Percentiles rank a stretch among this genome's conserved stretches.
Evolutionary conservation across 805 yeast species (phyloP).

Genomic region (Wickerhamiella shivajii): DNA sequence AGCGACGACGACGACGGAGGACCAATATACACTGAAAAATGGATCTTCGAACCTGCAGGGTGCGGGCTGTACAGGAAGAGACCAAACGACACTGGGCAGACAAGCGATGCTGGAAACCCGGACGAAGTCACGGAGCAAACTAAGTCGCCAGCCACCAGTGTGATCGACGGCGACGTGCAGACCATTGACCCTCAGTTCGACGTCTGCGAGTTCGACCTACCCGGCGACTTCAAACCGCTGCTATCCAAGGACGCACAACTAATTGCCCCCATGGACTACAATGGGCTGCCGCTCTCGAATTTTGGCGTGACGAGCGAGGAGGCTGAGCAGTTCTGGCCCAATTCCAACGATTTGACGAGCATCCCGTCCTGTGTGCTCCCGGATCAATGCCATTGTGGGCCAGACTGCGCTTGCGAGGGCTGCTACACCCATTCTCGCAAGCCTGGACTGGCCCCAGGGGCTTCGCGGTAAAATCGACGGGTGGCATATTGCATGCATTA

Average conservation of each 20-base stretch:
- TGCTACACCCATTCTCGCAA: conserved; percentile 18
- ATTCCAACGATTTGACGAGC: conserved; percentile 18
- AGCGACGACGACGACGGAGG: conserved; percentile 13
- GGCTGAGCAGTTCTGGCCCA: conserved; percentile 18
- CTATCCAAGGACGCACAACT: conserved; percentile 15
- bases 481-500: too few relatives aligned
- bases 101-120: not conserved
- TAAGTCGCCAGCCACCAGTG: not conserved
- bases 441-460: too few relatives aligned
- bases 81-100: conserved; percentile 8
- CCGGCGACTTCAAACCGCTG: not conserved
- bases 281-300: conserved; percentile 14
- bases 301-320: conserved; percentile 19
- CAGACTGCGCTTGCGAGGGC: conserved; percentile 24
- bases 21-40: conserved; percentile 15
- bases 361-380: conserved; percentile 27
- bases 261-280: conserved; percentile 25
- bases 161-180: not conserved
- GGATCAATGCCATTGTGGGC: conserved; percentile 28
- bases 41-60: conserved; percentile 23
- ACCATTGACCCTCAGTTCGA: not conserved
- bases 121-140: not conserved
- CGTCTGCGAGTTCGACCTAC: not conserved
- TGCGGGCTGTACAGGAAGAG: conserved; percentile 22
- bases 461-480: too few relatives aligned